Evolutionary conservation across 208 protist genomes (phyloP).

Genomic region (Trypanosoma melophagium): DNA sequence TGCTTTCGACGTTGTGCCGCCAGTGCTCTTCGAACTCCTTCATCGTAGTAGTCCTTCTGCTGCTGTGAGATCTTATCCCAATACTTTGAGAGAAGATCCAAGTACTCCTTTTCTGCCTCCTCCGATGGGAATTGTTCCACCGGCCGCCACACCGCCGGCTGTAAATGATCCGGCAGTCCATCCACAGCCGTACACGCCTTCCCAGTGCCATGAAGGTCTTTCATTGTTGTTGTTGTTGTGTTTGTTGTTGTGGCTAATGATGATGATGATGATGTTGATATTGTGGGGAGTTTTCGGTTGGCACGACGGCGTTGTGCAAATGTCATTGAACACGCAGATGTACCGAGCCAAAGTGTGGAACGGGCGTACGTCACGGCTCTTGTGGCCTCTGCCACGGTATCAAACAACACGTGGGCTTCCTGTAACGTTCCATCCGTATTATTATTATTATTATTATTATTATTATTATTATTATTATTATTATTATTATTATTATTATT

Average conservation of each 20-base stretch:
- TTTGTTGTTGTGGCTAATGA: no score
- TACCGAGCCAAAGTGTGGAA: conserved; percentile 38
- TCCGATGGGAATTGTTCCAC: conserved; percentile 43
- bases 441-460: neutral
- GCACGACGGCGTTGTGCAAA: conserved; percentile 28
- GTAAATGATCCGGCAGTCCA: conserved; percentile 36
- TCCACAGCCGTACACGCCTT: neutral
- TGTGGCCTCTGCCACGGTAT: conserved; percentile 46
- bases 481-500: neutral
- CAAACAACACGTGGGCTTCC: conserved; percentile 40
- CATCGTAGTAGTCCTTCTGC: conserved; percentile 84
- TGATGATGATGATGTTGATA: neutral
- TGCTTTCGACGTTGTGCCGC: conserved; percentile 22
- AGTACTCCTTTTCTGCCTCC: conserved; percentile 52
- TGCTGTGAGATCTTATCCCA: conserved; percentile 64
- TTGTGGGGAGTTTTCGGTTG: neutral
- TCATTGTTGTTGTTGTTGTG: neutral
- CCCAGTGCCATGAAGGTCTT: neutral
- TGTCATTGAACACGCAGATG: conserved; percentile 25
- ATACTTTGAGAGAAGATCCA: conserved; percentile 55
- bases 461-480: neutral
- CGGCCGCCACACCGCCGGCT: conserved; percentile 46
- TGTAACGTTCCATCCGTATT: conserved; percentile 9
- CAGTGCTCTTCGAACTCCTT: conserved; percentile 54
- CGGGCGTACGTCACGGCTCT: conserved; percentile 51